Conservation (phyloP, 2,329 filamentous ascomycete genomes). For the Phaeophleospora eucalypticola region DNA sequence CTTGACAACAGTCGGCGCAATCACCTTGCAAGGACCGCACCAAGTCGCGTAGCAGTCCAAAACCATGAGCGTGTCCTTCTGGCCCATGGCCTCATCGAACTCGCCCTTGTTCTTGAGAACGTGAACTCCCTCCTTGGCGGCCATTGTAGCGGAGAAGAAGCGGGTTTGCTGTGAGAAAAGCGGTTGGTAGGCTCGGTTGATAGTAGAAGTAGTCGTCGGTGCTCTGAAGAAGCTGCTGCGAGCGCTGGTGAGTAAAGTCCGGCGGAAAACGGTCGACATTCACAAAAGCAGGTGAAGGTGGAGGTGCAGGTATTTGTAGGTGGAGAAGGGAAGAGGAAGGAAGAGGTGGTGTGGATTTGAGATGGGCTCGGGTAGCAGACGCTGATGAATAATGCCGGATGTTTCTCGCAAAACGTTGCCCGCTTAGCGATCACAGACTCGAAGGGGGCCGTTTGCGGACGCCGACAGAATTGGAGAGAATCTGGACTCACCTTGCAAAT, state of each 20-base stretch:
- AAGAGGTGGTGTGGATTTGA: not conserved
- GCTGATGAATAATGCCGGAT: not conserved
- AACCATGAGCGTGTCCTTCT: constrained; percentile 60
- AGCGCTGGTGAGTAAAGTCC: constrained; percentile 42
- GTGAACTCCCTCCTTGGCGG: constrained; percentile 46
- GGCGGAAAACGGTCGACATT: constrained; percentile 39
- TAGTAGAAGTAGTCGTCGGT: too few relatives aligned
- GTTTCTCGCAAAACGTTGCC: not conserved
- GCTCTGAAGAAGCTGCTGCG: constrained; percentile 23
- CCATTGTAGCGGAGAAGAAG: constrained; percentile 42
- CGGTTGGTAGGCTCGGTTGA: constrained; percentile 18
- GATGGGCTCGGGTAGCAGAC: too few relatives aligned
- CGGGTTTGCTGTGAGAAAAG: constrained; percentile 20
- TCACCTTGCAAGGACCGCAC: constrained; percentile 94
- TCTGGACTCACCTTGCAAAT: too few relatives aligned
- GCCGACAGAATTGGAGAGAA: not conserved
- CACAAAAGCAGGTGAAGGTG: not conserved
- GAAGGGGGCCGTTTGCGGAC: not conserved
- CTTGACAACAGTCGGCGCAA: constrained; percentile 70
- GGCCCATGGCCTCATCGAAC: constrained; percentile 53
- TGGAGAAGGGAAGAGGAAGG: not conserved
- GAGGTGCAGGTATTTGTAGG: not conserved
- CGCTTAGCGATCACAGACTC: not conserved
- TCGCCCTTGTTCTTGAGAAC: constrained; percentile 55
- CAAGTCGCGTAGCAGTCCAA: constrained; percentile 85